Percentiles rank a stretch among this genome's conserved stretches.
Conservation (phyloP, 257 asterid species). For the Haberlea rhodopensis region DNA sequence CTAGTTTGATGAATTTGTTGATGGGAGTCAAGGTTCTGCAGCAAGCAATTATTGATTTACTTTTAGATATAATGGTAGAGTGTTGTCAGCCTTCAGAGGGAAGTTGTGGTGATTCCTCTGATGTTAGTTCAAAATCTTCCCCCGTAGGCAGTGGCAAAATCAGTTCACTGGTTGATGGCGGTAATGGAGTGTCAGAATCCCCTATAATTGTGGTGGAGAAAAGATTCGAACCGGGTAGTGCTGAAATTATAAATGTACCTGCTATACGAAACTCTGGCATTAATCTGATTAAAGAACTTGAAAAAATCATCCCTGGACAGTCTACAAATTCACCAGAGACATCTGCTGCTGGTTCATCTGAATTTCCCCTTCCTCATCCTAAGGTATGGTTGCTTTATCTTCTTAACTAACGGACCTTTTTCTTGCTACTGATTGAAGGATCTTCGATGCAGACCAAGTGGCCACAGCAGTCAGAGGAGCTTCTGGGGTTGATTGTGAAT, state of each 20-base stretch:
- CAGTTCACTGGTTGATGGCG: slow-evolving; percentile 73
- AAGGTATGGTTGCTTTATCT: slow-evolving; percentile 53
- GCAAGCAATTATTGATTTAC: slow-evolving; percentile 95
- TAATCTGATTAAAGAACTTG: slow-evolving; percentile 32
- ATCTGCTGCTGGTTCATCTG: slow-evolving; percentile 65
- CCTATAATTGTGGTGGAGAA: slow-evolving; percentile 47
- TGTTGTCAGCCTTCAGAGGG: slow-evolving; percentile 97
- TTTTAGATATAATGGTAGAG: slow-evolving; percentile 96
- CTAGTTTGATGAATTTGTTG: slow-evolving; percentile 96
- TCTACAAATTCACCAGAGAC: slow-evolving; percentile 79
- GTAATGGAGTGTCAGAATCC: slow-evolving; percentile 51
- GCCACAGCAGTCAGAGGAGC: slow-evolving; percentile 99
- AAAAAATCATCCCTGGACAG: slow-evolving; percentile 46
- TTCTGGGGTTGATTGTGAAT: slow-evolving; percentile 96
- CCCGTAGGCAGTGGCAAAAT: slow-evolving; percentile 58
- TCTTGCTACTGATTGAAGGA: slow-evolving; percentile 30
- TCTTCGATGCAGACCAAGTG: slow-evolving; percentile 73
- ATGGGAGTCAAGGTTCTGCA: slow-evolving; percentile 99
- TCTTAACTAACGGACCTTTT: slow-evolving; percentile 25
- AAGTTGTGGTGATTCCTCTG: slow-evolving; percentile 61
- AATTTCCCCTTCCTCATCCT: slow-evolving; percentile 58
- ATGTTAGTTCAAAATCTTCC: slow-evolving; percentile 62
- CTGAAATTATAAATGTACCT: slow-evolving; percentile 46
- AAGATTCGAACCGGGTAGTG: slow-evolving; percentile 56
- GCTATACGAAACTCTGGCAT: slow-evolving; percentile 80